phyloP scores from a whole-genome alignment of 257 asterid species.

The Marsdenia floribunda region DNA sequence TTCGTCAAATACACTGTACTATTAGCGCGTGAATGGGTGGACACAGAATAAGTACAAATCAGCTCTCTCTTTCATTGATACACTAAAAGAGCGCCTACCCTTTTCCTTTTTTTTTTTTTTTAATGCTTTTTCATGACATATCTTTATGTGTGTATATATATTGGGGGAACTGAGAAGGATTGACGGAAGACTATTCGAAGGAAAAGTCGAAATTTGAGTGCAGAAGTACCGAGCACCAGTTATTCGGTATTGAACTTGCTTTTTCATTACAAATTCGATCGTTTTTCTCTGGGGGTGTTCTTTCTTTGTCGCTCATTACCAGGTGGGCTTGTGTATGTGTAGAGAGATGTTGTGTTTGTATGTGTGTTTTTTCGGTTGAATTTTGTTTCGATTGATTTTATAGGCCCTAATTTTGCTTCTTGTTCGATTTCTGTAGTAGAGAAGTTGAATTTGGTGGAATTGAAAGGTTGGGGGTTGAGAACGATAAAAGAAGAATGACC shows the following conservation, averaged over 20 bases:
- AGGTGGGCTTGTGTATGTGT: background rate
- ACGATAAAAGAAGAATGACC: constrained; percentile 29
- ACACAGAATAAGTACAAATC: background rate
- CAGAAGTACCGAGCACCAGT: background rate
- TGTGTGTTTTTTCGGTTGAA: constrained; percentile 2
- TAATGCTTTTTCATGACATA: no score
- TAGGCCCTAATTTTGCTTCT: constrained; percentile 17
- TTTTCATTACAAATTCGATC: background rate
- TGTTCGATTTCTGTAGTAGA: constrained; percentile 13
- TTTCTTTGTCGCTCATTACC: no score
- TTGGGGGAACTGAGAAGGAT: background rate
- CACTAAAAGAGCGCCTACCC: background rate
- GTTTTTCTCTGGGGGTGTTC: background rate
- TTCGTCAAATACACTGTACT: background rate
- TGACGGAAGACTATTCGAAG: no score
- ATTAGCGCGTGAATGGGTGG: background rate
- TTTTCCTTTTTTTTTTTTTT: no score
- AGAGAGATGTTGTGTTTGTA: background rate
- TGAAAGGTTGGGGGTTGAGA: constrained; percentile 11
- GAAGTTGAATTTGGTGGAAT: constrained; percentile 29
- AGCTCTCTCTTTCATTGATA: background rate
- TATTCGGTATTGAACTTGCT: background rate
- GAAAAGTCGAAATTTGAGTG: background rate
- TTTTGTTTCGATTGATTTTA: constrained; percentile 6
- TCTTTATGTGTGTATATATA: background rate